Base-by-base conservation (phyloP, 176 grass and related monocot species). In the Eleusine indica region DNA sequence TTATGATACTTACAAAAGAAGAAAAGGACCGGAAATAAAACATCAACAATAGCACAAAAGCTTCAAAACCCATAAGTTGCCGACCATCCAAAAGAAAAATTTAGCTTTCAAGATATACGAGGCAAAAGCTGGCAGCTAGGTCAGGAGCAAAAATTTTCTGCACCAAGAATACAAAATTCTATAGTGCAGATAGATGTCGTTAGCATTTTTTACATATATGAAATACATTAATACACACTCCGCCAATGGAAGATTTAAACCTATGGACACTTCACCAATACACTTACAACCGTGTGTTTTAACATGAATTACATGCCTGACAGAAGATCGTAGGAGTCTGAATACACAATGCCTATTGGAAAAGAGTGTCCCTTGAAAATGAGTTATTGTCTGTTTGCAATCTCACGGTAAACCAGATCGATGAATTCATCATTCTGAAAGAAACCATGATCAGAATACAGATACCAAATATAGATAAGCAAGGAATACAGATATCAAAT, bases 381-480 rank as follows among this genome's bases (percentile, higher is more conserved):
- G 42, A 64, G 78, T 77, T 68, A 76, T 29, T 90, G 82, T 61
- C 87, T 86, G 74, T 80, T 90, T 68, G 74, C 21, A 68, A 93
- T 75, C 91, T 93, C 91, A 30, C 74, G 53, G 72, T 88, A 87
- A 10, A 93, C 47, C 65, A 93, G 87, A 75, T 93, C 91, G 0
- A 90, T 53, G 28, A 90, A 93, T 52, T 83, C 73, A 52, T 86
- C 75, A 5, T 80, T 90, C 91, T 93, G 82, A 25, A 42, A 72
- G 11, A 62, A 89, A 84, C 0, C 29, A 18, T 21, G 43, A 48
- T 54, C 6, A 60, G 14, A 39, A 62, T 28, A 41, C 0, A 32
- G 1, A 2, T 81, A 47, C 11, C 16, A 38, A 42, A 41, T 9
- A 42, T 35, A 35, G 32, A 35, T 35, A 35, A 35, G 32, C 32